Evolutionary conservation across 2,329 filamentous ascomycete genomes (phyloP).

Genomic region (Chaetomium sp.): DNA sequence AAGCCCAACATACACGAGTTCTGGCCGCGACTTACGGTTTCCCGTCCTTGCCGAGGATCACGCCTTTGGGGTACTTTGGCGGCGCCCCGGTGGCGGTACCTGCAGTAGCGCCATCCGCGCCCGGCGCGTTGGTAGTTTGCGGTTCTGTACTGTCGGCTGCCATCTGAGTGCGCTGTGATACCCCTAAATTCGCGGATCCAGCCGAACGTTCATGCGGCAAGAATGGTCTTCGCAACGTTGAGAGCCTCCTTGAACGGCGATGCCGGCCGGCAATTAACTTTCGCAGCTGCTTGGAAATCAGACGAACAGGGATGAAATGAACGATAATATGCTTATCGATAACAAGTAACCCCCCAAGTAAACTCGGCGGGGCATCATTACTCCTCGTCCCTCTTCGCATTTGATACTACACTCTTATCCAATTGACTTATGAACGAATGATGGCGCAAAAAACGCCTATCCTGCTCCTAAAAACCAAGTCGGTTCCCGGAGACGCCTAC

Average conservation of each 20-base stretch:
- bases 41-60: slow-evolving; percentile 77
- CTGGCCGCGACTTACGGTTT: slow-evolving; percentile 67
- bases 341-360: neutral
- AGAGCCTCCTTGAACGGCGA: slow-evolving; percentile 1
- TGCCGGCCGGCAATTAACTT: slow-evolving; percentile 13
- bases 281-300: slow-evolving; percentile 15
- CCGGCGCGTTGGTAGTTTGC: slow-evolving; percentile 26
- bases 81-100: slow-evolving; percentile 36
- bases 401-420: neutral
- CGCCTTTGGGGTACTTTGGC: slow-evolving; percentile 67
- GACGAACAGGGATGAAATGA: neutral
- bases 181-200: neutral
- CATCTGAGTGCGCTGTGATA: slow-evolving; percentile 38
- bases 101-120: slow-evolving; percentile 29
- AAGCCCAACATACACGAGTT: too few species aligned
- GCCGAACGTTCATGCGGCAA: neutral
- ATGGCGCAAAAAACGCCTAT: slow-evolving; percentile 52
- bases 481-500: slow-evolving; percentile 70
- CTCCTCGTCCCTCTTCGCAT: neutral
- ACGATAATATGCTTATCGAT: slow-evolving; percentile 15
- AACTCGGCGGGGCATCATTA: neutral
- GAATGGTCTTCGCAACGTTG: neutral
- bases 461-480: slow-evolving; percentile 77
- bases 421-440: slow-evolving; percentile 6
- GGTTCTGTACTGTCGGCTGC: slow-evolving; percentile 43